Base-by-base conservation (phyloP, 1,284 basidiomycete species). In the Rhizoctonia solani region DNA sequence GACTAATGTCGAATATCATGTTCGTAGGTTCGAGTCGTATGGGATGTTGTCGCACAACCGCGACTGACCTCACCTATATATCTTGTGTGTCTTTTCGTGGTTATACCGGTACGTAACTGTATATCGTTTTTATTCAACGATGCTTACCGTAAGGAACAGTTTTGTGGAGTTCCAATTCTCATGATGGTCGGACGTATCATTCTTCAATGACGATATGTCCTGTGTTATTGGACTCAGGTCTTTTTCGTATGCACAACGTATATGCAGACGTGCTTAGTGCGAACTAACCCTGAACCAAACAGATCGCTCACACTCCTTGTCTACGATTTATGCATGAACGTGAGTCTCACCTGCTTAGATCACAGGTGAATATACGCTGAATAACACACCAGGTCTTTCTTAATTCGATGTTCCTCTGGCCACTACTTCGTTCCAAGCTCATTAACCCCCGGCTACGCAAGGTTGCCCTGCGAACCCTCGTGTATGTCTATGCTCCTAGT, bases 381-480 rank as follows among this genome's bases (percentile, higher is more conserved):
- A 47, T 46, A 4, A 19, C 25, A 11, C 21, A 46, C 6, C 16
- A 61, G 56, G 47, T 80, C 30, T 74, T 79, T 65, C 74, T 83
- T 37, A 83, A 82, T 1, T 69, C 69, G 2, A 76, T 83, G 14
- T 85, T 85, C 73, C 70, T 83, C 13, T 78, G 77, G 74, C 83
- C 83, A 0, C 74, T 85, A 4, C 70, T 78, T 27, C 75, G 77
- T 23, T 74, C 75, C 3, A 72, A 74, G 23, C 74, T 79, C 67
- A 74, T 74, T 39, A 79, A 76, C 56, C 70, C 75, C 0, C 75
- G 74, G 0, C 72, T 82, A 19, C 76, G 78, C n/a, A 70, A 72
- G n/a, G 73, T 82, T 37, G 80, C 81, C 0, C 67, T 73, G 3
- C 76, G 81, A 13, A 83, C 81, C 0, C 72, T 81, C 13, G 70